Evolutionary conservation across 2,329 filamentous ascomycete genomes (phyloP), one percentile per base, ranked within the genome.

Genomic region (Myriosclerotinia duriaeana): DNA sequence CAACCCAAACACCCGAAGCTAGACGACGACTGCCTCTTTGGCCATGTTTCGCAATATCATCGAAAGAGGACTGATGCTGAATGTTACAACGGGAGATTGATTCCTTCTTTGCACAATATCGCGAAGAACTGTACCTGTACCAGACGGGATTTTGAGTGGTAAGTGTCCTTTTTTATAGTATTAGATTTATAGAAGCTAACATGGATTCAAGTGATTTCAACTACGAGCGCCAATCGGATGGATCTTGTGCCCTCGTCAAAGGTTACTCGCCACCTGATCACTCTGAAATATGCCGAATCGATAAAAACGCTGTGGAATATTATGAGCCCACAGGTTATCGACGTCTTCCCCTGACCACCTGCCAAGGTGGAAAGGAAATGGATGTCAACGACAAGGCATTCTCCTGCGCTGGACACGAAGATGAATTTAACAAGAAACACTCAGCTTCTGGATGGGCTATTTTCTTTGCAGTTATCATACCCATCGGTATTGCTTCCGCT

Each of bases 91-190:
- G 88, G 89, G 62, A 84, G 85, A 76, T 85, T 84, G 69, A 85
- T 96, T 70, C 82, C 87, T 70, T 86, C 88, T 70, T 81, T 94
- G 36, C 89, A 93, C 78, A 84, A 85, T 71, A 88, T 91, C 71
- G 80, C 80, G 22, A 80, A 84, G 70, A 92, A 96, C 77, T 99
- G 95, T 81, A 83, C 85, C 67, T 99, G 95, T 79, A 90, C 87
- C 11, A 84, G 92, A 63, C 84, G 87, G 67, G 95, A 99, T 79
- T 99, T 89, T 76, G 95, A 99, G 83, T 99, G 95, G 91, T 93
- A 80, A 80, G 87, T 79, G 53, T 53, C 56, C 46, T 34, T 14
- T 30, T 40, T 36, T 66, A 53, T 34, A 52, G 54, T 20, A 8
- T 65, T 36, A 15, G 38, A 36, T 42, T 44, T 20, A 34, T 62